phyloP scores from a whole-genome alignment of 208 protist genomes.

The Wallacemonas rigidus region DNA sequence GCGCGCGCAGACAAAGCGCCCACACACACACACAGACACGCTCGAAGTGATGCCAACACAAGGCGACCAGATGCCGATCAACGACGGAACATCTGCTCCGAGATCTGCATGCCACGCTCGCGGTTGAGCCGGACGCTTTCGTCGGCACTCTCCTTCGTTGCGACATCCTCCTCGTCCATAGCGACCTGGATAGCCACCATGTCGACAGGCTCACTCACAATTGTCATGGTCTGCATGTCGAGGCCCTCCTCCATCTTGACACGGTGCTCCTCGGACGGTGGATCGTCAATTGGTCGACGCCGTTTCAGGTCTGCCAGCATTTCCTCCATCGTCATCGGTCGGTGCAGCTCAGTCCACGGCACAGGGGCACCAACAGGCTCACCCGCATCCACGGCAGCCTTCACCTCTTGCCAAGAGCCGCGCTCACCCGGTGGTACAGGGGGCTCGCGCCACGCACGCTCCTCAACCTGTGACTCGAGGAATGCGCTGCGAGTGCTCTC shows the following conservation, averaged over 20 bases:
- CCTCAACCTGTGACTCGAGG: slow-evolving; percentile 81
- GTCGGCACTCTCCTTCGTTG: slow-evolving; percentile 22
- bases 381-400: slow-evolving; percentile 68
- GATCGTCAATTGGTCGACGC: slow-evolving; percentile 70
- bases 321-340: slow-evolving; percentile 76
- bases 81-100: slow-evolving; percentile 42
- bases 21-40: neutral
- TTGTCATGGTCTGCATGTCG: slow-evolving; percentile 77
- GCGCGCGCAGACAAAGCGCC: too few species aligned
- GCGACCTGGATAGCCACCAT: slow-evolving; percentile 50
- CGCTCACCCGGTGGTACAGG: slow-evolving; percentile 80
- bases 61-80: slow-evolving; percentile 3
- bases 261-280: slow-evolving; percentile 66
- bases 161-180: slow-evolving; percentile 26
- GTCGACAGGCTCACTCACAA: slow-evolving; percentile 56
- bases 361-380: slow-evolving; percentile 66
- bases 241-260: slow-evolving; percentile 42
- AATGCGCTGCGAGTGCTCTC: slow-evolving; percentile 76
- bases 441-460: slow-evolving; percentile 88
- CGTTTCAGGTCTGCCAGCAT: slow-evolving; percentile 55
- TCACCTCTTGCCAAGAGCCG: slow-evolving; percentile 89
- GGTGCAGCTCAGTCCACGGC: slow-evolving; percentile 46
- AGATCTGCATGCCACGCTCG: slow-evolving; percentile 47
- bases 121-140: slow-evolving; percentile 29
- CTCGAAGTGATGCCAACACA: neutral